A percentile compares a stretch with the other conserved stretches of the same genome.
Conservation (phyloP, 305 asterid species). For the Caryopteris hybrid region DNA sequence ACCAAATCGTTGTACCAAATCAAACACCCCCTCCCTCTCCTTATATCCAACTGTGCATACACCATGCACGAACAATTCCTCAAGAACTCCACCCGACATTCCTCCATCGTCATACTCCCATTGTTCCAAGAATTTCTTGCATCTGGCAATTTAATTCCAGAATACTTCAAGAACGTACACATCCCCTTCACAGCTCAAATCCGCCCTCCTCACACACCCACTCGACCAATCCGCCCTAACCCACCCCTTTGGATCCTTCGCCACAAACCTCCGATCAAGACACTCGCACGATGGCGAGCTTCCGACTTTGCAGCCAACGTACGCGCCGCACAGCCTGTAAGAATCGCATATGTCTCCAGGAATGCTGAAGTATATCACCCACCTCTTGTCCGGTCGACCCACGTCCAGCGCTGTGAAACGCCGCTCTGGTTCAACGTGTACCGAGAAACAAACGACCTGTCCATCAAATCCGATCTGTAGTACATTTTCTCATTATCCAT, state of each 20-base stretch:
- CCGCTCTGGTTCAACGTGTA: constrained; percentile 16
- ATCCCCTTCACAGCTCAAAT: constrained; percentile 26
- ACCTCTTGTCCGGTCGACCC: constrained; percentile 15
- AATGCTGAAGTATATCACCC: constrained; percentile 22
- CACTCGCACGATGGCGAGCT: constrained; percentile 29
- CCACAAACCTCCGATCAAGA: constrained; percentile 18
- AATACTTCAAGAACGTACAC: constrained; percentile 24
- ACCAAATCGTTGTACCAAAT: constrained; percentile 28
- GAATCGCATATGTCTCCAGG: constrained; percentile 26
- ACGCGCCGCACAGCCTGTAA: constrained; percentile 27
- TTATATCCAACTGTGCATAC: constrained; percentile 20
- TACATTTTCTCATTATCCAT: not conserved
- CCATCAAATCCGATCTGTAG: not conserved
- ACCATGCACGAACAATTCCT: constrained; percentile 34
- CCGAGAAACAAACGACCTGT: not conserved
- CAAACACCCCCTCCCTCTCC: constrained; percentile 30
- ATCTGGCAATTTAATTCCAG: constrained; percentile 23
- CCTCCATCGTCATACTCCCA: constrained; percentile 10
- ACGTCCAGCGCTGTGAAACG: constrained; percentile 7
- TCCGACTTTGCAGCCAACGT: constrained; percentile 22
- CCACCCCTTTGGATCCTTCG: constrained; percentile 21
- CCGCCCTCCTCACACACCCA: constrained; percentile 25
- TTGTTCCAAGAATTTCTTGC: constrained; percentile 15
- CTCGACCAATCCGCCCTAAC: constrained; percentile 25
- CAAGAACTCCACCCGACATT: constrained; percentile 22